Percentiles rank a stretch among this genome's conserved stretches.
Conservation (phyloP, 1,284 basidiomycete species). For the Apiotrichum akiyoshidainum region DNA sequence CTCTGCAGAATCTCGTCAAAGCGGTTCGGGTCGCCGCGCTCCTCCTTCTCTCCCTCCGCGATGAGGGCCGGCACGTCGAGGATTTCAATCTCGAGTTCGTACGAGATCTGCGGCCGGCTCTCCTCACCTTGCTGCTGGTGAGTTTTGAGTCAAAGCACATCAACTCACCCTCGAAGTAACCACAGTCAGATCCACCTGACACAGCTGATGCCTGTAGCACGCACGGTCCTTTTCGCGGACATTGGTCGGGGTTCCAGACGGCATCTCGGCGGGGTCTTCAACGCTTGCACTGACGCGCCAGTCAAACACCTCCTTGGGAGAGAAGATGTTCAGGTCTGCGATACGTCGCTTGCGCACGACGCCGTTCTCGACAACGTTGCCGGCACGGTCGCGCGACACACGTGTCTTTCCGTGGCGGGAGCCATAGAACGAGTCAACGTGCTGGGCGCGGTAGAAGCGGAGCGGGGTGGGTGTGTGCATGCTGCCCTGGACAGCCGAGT, state of each 20-base stretch:
- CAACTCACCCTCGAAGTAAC: constrained; percentile 57
- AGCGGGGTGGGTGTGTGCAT: constrained; percentile 60
- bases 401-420: constrained; percentile 61
- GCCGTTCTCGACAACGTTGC: constrained; percentile 60
- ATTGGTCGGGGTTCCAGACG: constrained; percentile 52
- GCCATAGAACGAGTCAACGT: constrained; percentile 78
- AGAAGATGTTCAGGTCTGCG: constrained; percentile 81
- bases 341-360: constrained; percentile 73
- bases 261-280: constrained; percentile 58
- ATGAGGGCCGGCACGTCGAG: constrained; percentile 54
- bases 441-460: constrained; percentile 70
- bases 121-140: constrained; percentile 53
- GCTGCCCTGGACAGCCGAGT: constrained; percentile 57
- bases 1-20: constrained; percentile 55
- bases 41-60: constrained; percentile 50
- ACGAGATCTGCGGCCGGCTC: constrained; percentile 35
- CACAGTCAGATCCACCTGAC: constrained; percentile 88
- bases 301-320: constrained; percentile 77
- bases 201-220: constrained; percentile 88
- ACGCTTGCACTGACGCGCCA: constrained; percentile 88
- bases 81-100: constrained; percentile 61
- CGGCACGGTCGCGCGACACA: constrained; percentile 76
- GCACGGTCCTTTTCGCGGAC: constrained; percentile 82
- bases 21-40: constrained; percentile 44
- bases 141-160: constrained; percentile 61